Evolutionary conservation across 2,329 filamentous ascomycete species (phyloP).

Genomic region (Scleromitrula shiraiana): DNA sequence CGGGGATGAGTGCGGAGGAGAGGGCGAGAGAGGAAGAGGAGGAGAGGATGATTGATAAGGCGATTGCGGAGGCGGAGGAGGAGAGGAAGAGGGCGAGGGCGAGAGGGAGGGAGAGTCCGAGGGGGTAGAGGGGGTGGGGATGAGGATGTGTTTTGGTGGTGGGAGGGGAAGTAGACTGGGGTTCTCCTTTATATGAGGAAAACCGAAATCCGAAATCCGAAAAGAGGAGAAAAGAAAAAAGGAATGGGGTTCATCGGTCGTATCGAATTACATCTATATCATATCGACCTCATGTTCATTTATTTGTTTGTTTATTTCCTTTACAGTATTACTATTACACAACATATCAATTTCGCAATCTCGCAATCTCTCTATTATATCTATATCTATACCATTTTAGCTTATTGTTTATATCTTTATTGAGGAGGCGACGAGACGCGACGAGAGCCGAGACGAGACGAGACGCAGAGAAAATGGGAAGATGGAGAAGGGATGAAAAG

Average conservation of each 20-base stretch:
- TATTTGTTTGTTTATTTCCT: no score
- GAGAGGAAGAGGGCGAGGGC: constrained; percentile 9
- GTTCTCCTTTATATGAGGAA: no score
- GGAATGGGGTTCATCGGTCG: no score
- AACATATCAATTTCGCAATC: background rate
- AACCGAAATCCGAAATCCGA: no score
- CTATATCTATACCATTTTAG: background rate
- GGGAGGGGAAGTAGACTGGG: background rate
- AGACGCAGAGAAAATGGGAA: no score
- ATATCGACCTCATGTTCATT: no score
- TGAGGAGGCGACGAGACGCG: no score
- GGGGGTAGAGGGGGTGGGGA: no score
- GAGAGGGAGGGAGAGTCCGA: background rate
- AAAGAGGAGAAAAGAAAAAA: no score
- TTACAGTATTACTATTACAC: background rate
- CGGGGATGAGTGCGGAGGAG: constrained; percentile 24
- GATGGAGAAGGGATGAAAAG: no score
- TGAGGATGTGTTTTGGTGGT: background rate
- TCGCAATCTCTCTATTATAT: background rate
- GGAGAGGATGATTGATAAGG: constrained; percentile 26
- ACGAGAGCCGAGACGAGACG: no score
- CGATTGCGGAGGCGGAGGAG: constrained; percentile 24
- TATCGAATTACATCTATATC: no score
- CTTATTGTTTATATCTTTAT: background rate
- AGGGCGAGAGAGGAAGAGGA: constrained; percentile 25